Base-by-base conservation (phyloP, 805 yeast species). In the Saturnispora saitoi region DNA sequence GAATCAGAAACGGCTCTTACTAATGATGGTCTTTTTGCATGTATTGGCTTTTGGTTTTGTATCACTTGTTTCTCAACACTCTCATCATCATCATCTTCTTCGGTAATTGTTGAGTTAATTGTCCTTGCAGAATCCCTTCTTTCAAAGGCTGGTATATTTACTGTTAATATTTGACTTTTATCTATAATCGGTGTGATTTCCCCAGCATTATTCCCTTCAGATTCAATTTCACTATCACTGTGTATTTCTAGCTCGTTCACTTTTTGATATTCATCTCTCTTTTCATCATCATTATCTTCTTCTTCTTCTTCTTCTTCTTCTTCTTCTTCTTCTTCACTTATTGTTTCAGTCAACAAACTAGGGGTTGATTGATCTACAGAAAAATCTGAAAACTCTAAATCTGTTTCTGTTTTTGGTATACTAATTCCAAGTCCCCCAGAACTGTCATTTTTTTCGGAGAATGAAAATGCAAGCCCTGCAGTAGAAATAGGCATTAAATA, bases 241-340 rank as follows among this genome's bases (percentile, higher is more conserved):
- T 32, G 7, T 28, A 15, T 29, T 19, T 31, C 24, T 14, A 22
- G 12, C n/a, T 31, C 12, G n/a, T n/a, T n/a, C n/a, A n/a, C n/a
- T n/a, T n/a, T n/a, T n/a, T n/a, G n/a, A n/a, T n/a, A n/a, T n/a
- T n/a, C n/a, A n/a, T n/a, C n/a, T n/a, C n/a, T n/a, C n/a, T n/a
- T n/a, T n/a, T n/a, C n/a, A 12, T 32, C 29, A 44, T 11, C 4
- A 22, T 41, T 24, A 4, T 42, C 32, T 34, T 20, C 7, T 14
- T 29, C 45, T n/a, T 43, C 43, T 3, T 44, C 40, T 15, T 32
- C 45, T n/a, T 48, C 47, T 4, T 26, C 43, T 5, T 38, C 44
- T 11, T 43, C 46, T 31, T 38, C 47, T 11, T 48, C 44, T 12
- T 45, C 48, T 26, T 41, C 41, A 14, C 40, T 42, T 14, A 48